phyloP scores from a whole-genome alignment of 2,329 filamentous ascomycete genomes.

The Xylariaceae sp. region DNA sequence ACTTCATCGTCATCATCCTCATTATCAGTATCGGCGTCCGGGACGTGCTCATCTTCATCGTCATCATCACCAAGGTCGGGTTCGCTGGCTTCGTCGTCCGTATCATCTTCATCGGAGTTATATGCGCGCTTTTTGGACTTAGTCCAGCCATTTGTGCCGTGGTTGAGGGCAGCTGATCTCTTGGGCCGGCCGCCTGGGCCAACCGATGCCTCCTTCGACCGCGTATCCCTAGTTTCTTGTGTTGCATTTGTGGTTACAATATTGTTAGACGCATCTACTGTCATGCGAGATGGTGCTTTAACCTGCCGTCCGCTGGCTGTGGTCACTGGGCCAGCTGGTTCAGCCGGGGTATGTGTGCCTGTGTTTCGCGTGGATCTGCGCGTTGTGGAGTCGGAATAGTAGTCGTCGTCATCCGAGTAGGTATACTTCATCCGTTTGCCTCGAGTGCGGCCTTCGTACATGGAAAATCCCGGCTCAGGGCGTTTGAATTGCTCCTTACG shows the following conservation, averaged over 20 bases:
- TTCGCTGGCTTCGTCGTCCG: conserved; percentile 62
- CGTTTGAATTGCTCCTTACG: conserved; percentile 83
- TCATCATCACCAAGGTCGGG: conserved; percentile 70
- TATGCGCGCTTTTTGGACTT: conserved; percentile 44
- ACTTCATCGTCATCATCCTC: conserved; percentile 50
- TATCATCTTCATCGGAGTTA: conserved; percentile 50
- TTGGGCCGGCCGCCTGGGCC: conserved; percentile 46
- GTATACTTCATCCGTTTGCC: conserved; percentile 97
- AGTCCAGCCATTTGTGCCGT: conserved; percentile 46
- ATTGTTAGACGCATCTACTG: conserved; percentile 50
- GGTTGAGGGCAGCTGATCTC: conserved; percentile 45
- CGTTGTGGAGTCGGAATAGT: conserved; percentile 56
- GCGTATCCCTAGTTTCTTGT: conserved; percentile 28
- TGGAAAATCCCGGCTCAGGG: conserved; percentile 81
- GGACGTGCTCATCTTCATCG: conserved; percentile 62
- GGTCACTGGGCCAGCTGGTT: conserved; percentile 54
- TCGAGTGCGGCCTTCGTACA: conserved; percentile 93
- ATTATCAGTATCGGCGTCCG: conserved; percentile 53
- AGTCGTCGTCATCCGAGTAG: conserved; percentile 81
- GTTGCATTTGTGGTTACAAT: conserved; percentile 40
- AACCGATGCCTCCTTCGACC: conserved; percentile 36
- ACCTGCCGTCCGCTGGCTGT: conserved; percentile 88
- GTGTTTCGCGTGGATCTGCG: conserved; percentile 71
- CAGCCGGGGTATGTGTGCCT: conserved; percentile 65
- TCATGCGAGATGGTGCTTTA: conserved; percentile 59